phyloP scores from a whole-genome alignment of 108 stramenopile genomes.

The Nitzschia inconspicua region DNA sequence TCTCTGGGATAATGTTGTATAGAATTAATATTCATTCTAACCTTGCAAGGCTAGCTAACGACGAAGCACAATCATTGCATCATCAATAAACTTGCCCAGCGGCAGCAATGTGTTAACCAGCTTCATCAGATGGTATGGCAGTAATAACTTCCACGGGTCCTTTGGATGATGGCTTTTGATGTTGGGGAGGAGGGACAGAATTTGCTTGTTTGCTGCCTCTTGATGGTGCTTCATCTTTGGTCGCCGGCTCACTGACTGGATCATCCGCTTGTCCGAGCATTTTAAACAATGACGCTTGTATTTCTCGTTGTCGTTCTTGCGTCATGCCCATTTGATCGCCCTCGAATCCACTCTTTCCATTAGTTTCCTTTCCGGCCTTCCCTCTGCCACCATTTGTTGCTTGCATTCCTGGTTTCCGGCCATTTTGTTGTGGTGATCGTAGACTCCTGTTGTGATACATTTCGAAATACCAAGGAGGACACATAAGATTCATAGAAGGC shows the following conservation, averaged over 20 bases:
- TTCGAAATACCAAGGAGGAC: constrained; percentile 80
- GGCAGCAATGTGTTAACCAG: no score
- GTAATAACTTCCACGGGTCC: constrained; percentile 7
- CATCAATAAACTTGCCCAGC: no score
- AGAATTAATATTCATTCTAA: no score
- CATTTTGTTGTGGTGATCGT: constrained; percentile 11
- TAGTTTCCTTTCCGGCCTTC: constrained; percentile 14
- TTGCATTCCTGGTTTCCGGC: constrained; percentile 1
- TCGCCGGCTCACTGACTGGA: constrained; percentile 7
- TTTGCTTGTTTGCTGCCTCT: neutral
- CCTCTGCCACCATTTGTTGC: constrained; percentile 16
- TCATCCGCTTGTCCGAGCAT: constrained; percentile 82
- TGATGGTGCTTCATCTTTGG: neutral
- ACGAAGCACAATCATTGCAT: no score
- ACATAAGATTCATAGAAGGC: constrained; percentile 80
- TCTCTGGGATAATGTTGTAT: no score
- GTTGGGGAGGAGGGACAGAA: constrained; percentile 1
- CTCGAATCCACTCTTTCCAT: constrained; percentile 40
- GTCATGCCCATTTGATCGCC: constrained; percentile 85
- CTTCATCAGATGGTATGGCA: constrained; percentile 17
- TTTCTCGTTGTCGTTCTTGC: constrained; percentile 76
- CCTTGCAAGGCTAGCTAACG: no score
- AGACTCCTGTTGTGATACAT: constrained; percentile 39
- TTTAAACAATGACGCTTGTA: constrained; percentile 82
- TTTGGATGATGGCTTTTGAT: neutral